These are phyloP conservation scores for Fusarium metavorans DNA, from an alignment of 2,329 filamentous ascomycete genomes.

Conservation along the genomic window DNA sequence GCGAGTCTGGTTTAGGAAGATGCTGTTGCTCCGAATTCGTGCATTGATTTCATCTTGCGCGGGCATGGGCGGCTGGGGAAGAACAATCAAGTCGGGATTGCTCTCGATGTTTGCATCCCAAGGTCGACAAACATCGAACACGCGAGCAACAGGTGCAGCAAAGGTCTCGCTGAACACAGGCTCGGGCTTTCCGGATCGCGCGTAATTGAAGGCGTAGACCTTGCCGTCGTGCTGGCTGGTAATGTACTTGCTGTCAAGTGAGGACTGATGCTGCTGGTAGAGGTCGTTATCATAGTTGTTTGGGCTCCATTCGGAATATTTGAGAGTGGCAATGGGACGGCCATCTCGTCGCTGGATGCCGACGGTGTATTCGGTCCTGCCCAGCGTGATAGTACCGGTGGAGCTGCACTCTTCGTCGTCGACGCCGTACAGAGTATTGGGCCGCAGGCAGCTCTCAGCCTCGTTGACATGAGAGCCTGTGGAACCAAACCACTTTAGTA, in stretches of 20 bases:
- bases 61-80: constrained; percentile 85
- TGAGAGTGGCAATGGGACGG: constrained; percentile 86
- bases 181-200: constrained; percentile 61
- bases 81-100: constrained; percentile 82
- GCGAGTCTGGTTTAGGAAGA: constrained; percentile 90
- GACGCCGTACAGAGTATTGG: constrained; percentile 74
- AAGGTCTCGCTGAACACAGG: constrained; percentile 77
- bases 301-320: constrained; percentile 93
- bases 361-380: constrained; percentile 90
- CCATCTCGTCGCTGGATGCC: constrained; percentile 83
- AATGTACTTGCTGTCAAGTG: constrained; percentile 89
- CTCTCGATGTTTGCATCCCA: constrained; percentile 70
- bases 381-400: constrained; percentile 83
- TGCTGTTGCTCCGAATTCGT: constrained; percentile 69
- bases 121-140: constrained; percentile 88
- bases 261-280: constrained; percentile 81
- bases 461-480: constrained; percentile 75
- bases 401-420: constrained; percentile 82
- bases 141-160: constrained; percentile 82
- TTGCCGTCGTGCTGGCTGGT: constrained; percentile 88
- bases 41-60: constrained; percentile 61
- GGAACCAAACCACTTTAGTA: constrained; percentile 87
- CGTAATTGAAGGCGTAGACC: constrained; percentile 83
- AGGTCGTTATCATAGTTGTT: constrained; percentile 93
- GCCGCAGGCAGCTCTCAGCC: constrained; percentile 79